Evolutionary conservation across 768 basidiomycete genomes (phyloP).

Genomic region (Pleurotus salmoneostramineus): DNA sequence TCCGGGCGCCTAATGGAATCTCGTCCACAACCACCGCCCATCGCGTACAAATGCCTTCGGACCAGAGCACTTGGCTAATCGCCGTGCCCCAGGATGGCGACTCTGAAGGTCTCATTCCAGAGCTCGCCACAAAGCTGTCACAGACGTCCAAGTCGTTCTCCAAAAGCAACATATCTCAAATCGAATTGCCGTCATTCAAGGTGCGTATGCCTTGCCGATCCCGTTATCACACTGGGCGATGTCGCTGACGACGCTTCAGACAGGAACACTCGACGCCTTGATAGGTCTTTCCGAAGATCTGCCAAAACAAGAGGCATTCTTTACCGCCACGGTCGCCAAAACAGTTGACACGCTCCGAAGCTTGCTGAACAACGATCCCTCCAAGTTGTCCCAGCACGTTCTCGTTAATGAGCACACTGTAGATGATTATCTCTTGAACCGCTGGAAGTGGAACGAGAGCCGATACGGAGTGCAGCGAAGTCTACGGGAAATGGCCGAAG

Average conservation of each 20-base stretch:
- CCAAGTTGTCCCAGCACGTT: conserved; percentile 70
- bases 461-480: conserved; percentile 84
- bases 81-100: conserved; percentile 86
- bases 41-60: conserved; percentile 72
- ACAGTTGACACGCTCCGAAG: conserved; percentile 91
- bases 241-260: conserved; percentile 39
- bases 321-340: conserved; percentile 87
- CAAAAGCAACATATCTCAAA: conserved; percentile 49
- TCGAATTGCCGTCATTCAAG: conserved; percentile 88
- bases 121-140: conserved; percentile 58
- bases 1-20: too few relatives aligned
- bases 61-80: conserved; percentile 93
- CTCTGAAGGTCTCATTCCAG: conserved; percentile 68
- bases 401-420: conserved; percentile 76
- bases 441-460: conserved; percentile 93
- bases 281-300: conserved; percentile 88
- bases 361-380: conserved; percentile 82
- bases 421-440: conserved; percentile 73
- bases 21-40: too few relatives aligned
- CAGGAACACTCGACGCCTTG: conserved; percentile 89
- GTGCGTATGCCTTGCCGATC: conserved; percentile 33
- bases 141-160: conserved; percentile 50
- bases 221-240: not conserved
- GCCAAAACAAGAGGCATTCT: conserved; percentile 86
- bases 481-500: conserved; percentile 81